Evolutionary conservation across 164 flowering plant genomes (phyloP), one percentile per base, ranked within the genome.

Genomic region (Buxus sempervirens): DNA sequence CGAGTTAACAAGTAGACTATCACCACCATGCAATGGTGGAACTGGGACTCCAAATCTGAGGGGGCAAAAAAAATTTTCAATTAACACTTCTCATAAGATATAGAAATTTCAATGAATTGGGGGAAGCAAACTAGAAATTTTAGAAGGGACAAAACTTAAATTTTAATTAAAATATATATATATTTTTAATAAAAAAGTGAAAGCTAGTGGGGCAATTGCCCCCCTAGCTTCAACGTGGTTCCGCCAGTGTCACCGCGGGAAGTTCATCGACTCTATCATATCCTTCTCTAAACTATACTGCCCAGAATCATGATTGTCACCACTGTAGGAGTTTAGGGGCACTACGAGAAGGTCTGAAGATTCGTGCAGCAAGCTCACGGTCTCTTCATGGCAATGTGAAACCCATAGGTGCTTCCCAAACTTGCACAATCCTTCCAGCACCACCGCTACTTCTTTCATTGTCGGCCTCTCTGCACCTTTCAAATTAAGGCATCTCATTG

Each of bases 361-460:
- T 65, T 66, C 61, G 61, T 60, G 41, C 24, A 36, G 61, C 20
- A 60, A 36, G 9, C 54, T n/a, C 16, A 32, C 24, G 13, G 2
- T 66, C 18, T 65, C 42, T 28, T 65, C 69, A 23, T 51, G n/a
- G 27, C 49, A 54, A 9, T 8, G 60, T 18, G 23, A 61, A 19
- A 38, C 16, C 75, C 66, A 54, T 18, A 70, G 41, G 16, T 72
- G 54, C 13, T 20, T 27, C 4, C 13, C 13, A 13, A 25, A 18
- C 60, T 60, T 42, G 54, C 75, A 66, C n/a, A 72, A 51, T 24
- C 62, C 53, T 14, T 72, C 69, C 60, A 74, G 38, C 26, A 60
- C 62, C 41, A 51, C 16, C 32, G 60, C 56, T 21, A 70, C 73
- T 26, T 69, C 73, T 27, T 69, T 69, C 77, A 74, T 74, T 0